phyloP scores from a whole-genome alignment of 331 rosid species.

The Rosa hybrid region DNA sequence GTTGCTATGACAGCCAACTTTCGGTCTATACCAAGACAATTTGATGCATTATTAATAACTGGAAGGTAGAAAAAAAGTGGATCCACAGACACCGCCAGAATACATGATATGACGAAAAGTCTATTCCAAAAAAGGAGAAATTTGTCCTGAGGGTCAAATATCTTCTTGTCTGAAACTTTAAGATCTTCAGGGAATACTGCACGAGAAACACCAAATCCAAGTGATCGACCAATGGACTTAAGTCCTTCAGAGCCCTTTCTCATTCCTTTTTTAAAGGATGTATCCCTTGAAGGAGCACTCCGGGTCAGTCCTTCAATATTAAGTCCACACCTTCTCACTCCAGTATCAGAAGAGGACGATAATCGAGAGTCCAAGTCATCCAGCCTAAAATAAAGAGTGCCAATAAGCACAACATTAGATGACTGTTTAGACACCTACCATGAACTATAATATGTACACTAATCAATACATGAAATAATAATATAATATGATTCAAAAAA shows the following conservation, averaged over 20 bases:
- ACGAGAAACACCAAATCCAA: slow-evolving; percentile 83
- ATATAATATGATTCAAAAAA: background rate
- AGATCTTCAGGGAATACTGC: slow-evolving; percentile 98
- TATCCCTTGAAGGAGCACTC: slow-evolving; percentile 55
- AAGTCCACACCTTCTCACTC: slow-evolving; percentile 70
- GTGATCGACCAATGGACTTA: slow-evolving; percentile 83
- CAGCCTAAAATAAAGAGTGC: slow-evolving; percentile 50
- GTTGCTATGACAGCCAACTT: slow-evolving; percentile 75
- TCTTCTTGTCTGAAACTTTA: slow-evolving; percentile 83
- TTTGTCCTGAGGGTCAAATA: slow-evolving; percentile 93
- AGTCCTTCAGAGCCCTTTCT: slow-evolving; percentile 94
- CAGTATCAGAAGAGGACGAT: slow-evolving; percentile 76
- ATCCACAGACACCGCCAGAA: slow-evolving; percentile 87
- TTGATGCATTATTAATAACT: slow-evolving; percentile 49
- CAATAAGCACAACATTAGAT: slow-evolving; percentile 26
- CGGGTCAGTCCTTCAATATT: slow-evolving; percentile 70
- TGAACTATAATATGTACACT: background rate
- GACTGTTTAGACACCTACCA: background rate
- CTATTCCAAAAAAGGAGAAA: slow-evolving; percentile 76
- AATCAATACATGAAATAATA: background rate
- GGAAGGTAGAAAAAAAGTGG: slow-evolving; percentile 94
- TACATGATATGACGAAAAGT: slow-evolving; percentile 80
- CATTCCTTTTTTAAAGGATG: slow-evolving; percentile 90
- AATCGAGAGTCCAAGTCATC: slow-evolving; percentile 77
- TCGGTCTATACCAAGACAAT: slow-evolving; percentile 80